A percentile compares a stretch with the other conserved stretches of the same genome.
phyloP scores from a whole-genome alignment of 345 rosid species.

The Theobroma cacao region DNA sequence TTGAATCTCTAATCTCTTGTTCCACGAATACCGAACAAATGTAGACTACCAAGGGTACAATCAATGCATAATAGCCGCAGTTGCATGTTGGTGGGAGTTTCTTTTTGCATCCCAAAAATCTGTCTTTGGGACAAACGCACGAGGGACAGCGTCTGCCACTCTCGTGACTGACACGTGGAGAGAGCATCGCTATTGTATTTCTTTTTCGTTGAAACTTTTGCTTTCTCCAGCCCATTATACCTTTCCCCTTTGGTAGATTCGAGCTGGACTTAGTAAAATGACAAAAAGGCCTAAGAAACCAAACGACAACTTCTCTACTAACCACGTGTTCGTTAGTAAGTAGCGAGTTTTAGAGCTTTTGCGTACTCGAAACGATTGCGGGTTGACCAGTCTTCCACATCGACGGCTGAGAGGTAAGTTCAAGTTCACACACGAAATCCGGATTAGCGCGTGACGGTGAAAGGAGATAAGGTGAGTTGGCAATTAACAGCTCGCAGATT shows the following conservation, averaged over 20 bases:
- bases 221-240: neutral
- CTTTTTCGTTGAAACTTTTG: neutral
- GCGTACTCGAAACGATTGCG: neutral
- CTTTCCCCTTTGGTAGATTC: neutral
- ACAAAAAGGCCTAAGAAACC: neutral
- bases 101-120: too few species aligned
- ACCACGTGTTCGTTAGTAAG: neutral
- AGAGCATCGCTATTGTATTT: neutral
- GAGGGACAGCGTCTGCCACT: neutral
- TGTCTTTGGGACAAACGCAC: neutral
- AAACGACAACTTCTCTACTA: too few species aligned
- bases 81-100: too few species aligned
- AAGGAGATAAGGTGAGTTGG: conserved; percentile 1
- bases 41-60: too few species aligned
- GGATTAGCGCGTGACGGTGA: neutral
- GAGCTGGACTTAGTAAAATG: neutral
- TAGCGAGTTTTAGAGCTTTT: neutral
- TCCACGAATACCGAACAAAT: too few species aligned
- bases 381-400: neutral
- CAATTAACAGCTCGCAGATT: conserved; percentile 1
- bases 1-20: too few species aligned
- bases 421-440: neutral
- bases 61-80: too few species aligned
- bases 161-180: conserved; percentile 9
- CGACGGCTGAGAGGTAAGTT: neutral